Percentiles rank a stretch among this genome's conserved stretches.
phyloP scores from a whole-genome alignment of 2,329 filamentous ascomycete genomes.

The Mycocentrospora acerina region DNA sequence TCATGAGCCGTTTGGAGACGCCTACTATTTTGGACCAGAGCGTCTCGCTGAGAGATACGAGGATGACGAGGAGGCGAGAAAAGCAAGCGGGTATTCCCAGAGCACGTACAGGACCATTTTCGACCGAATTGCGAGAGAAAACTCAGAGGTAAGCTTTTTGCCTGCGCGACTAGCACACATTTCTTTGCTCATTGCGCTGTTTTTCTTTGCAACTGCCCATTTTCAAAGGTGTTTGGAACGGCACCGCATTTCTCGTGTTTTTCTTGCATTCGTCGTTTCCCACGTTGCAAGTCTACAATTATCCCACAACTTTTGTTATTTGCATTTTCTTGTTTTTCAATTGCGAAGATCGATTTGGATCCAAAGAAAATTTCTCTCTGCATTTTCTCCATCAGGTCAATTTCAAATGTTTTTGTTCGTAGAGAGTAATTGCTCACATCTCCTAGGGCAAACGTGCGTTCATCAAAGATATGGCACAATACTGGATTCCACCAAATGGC shows the following conservation, averaged over 20 bases:
- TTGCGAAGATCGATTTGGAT: no score
- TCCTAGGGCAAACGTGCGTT: constrained; percentile 83
- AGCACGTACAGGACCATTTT: constrained; percentile 78
- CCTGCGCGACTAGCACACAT: not conserved
- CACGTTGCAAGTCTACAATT: no score
- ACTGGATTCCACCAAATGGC: constrained; percentile 75
- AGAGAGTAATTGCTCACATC: constrained; percentile 25
- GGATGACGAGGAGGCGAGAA: constrained; percentile 59
- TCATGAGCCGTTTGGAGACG: constrained; percentile 96
- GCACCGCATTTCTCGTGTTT: no score
- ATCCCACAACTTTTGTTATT: no score
- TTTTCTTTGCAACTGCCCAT: no score
- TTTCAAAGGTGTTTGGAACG: no score
- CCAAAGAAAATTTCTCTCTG: no score
- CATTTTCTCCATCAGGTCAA: no score
- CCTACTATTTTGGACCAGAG: constrained; percentile 95
- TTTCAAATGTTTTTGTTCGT: no score
- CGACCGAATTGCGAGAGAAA: constrained; percentile 70
- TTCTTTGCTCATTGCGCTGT: no score
- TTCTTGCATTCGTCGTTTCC: no score
- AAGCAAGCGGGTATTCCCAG: constrained; percentile 64
- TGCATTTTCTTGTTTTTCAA: no score
- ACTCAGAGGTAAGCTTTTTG: constrained; percentile 65
- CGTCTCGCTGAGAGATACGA: constrained; percentile 78
- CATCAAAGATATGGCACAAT: constrained; percentile 97